Evolutionary conservation across 371 early-diverging fungal genomes (phyloP), one percentile per base, ranked within the genome.

Genomic region (Mucor circinelloides): DNA sequence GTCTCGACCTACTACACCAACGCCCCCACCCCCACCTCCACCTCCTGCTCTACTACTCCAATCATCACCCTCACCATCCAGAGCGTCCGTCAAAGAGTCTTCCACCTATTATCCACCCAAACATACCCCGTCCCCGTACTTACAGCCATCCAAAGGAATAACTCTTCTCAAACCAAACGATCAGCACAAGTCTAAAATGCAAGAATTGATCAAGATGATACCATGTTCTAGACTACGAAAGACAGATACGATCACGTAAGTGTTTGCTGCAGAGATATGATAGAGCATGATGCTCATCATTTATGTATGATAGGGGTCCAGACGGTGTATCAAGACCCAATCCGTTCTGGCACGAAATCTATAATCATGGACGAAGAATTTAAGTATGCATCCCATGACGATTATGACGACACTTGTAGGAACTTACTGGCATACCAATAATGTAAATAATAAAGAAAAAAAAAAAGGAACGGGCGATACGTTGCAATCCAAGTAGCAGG

Each of bases 321-420:
- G 56, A 71, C 31, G 71, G 71, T 9, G 36, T 38, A 30, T 44
- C 38, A 36, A 58, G 52, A 34, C 60, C 63, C 8, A 71, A 71
- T 55, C 71, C 60, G 7, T 52, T 63, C 36, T 71, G 71, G 71
- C 50, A 54, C 27, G 71, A 71, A 28, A 71, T 71, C 25, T 71
- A 71, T 27, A 25, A 55, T 6, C 60, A 25, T 21, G 57, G 31
- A 50, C 60, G 65, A 44, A 52, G 60, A 32, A 25, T 40, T 40
- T 40, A 17, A 40, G n/a, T n/a, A n/a, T n/a, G n/a, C n/a, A n/a
- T n/a, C n/a, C n/a, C n/a, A n/a, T n/a, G n/a, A n/a, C n/a, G n/a
- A n/a, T n/a, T n/a, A n/a, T n/a, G n/a, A 3, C 34, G 9, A 8
- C 34, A 4, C 34, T 32, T 32, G n/a, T n/a, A n/a, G 34, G 34